Base-by-base conservation (phyloP, 148 eudicot genomes). In the Silene uniflora region DNA sequence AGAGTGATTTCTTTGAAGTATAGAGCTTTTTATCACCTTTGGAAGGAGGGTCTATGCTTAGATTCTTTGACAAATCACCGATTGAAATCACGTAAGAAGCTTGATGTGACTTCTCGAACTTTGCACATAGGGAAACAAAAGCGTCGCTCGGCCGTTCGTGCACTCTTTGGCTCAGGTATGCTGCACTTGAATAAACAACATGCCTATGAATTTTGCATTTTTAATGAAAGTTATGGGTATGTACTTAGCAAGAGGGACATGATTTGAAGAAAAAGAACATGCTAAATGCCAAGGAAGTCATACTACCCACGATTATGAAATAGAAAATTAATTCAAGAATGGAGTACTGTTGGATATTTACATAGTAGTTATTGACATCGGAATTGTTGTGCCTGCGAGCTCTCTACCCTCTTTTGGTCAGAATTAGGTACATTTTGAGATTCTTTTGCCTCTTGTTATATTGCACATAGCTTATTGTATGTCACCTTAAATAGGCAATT, bases 41-140 rank as follows among this genome's bases (percentile, higher is more conserved):
- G 97, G 97, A 90, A 89, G 83, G 91, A 90, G 80, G 91, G 88
- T 47, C 61, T 87, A 79, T 89, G 84, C n/a, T 66, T 83, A 76
- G 89, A 84, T 72, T 87, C 92, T 62, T 22, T 86, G 47, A 89
- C 77, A 75, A 92, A 81, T 74, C 71, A 78, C 54, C 85, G 86
- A 12, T 62, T 78, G 13, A 95, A 89, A 86, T 75, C 88, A 25
- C 94, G 84, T 61, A 95, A 88, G 81, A 91, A 83, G 82, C 69
- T 75, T 62, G 99, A 90, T 25, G 62, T 62, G 58, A 56, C 87
- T 68, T 81, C 78, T 35, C 91, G 87, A 10, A 60, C 70, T 7
- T 61, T 69, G 69, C 81, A 79, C 75, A 62, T 29, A 59, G 83
- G 89, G 73, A 72, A 71, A 79, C 91, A 77, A 73, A 92, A 88